Base-by-base conservation (phyloP, 2,329 filamentous ascomycete genomes). In the Colletotrichum tropicicola region DNA sequence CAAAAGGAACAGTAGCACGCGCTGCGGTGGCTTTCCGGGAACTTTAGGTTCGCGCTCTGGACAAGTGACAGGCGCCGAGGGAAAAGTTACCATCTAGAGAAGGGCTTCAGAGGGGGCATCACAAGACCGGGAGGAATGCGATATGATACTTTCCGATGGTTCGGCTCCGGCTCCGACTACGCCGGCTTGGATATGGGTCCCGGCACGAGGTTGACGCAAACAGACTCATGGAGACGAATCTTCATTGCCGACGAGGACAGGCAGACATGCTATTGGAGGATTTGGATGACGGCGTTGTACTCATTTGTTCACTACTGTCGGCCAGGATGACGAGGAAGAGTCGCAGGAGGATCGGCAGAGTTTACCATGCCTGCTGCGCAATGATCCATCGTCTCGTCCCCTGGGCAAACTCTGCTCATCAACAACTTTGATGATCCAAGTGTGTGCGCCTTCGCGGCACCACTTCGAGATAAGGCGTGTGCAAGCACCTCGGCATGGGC, bases 341-440 rank as follows among this genome's bases (percentile, higher is more conserved):
- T 25, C 28, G 32, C 32, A 32, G 19, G 25, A 19, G 44, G 49
- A 61, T 62, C 21, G 25, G 58, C 62, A 65, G 44, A 65, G 61
- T 65, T 65, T 60, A 13, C 23, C 13, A 57, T 27, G 32, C 23
- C 44, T 51, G 21, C 37, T 39, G 51, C 48, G 61, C 49, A 37
- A 37, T 65, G 45, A 52, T 39, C 57, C 49, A 43, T 65, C 62
- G 62, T 62, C 62, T 62, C 51, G 49, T 51, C 37, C 44, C 23
- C 13, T 21, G 7, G 23, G 12, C 19, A 37, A 65, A 65, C 49
- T 65, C 28, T 65, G 62, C 57, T 41, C 44, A 65, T 51, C 19
- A 48, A 51, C 9, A 37, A 23, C 35, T 21, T 43, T 39, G 19
- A n/a, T 37, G 37, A 28, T 45, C 27, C 21, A 51, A 17, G 35